Percentiles rank a stretch among this genome's conserved stretches.
These are phyloP conservation scores for Moesziomyces antarcticus DNA, from an alignment of 1,284 basidiomycete genomes.

Conservation along the genomic window DNA sequence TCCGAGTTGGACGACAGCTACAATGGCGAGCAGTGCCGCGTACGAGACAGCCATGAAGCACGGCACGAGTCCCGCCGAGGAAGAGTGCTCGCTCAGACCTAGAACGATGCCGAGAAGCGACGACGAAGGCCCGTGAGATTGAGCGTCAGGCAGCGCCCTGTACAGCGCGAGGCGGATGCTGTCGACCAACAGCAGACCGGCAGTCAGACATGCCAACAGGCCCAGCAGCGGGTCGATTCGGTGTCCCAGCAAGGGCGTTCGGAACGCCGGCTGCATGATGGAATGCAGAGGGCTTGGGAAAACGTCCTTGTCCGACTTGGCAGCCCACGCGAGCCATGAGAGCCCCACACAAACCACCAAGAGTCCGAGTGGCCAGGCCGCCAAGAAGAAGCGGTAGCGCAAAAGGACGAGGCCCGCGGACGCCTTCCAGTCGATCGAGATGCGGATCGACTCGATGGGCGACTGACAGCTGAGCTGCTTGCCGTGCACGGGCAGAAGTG, in stretches of 20 bases:
- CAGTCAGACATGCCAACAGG: constrained; percentile 15
- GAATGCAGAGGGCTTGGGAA: constrained; percentile 29
- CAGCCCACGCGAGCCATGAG: constrained; percentile 34
- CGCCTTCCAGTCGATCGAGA: constrained; percentile 53
- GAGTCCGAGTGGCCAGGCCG: constrained; percentile 54
- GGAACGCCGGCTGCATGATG: constrained; percentile 27
- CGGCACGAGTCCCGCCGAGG: constrained; percentile 22
- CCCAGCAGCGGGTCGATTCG: constrained; percentile 22
- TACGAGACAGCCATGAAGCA: constrained; percentile 36
- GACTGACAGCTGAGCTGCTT: constrained; percentile 18
- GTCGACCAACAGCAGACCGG: constrained; percentile 15
- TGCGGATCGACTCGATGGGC: constrained; percentile 37
- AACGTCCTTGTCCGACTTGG: constrained; percentile 1
- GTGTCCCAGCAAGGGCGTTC: constrained; percentile 12
- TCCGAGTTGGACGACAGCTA: constrained; percentile 17
- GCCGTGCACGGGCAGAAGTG: constrained; percentile 10
- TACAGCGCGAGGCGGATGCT: constrained; percentile 22
- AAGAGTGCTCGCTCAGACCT: constrained; percentile 21
- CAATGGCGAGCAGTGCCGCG: constrained; percentile 25
- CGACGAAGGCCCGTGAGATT: constrained; percentile 21
- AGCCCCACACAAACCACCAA: constrained; percentile 33
- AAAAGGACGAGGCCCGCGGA: constrained; percentile 55
- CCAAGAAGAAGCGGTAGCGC: constrained; percentile 57
- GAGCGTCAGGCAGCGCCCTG: constrained; percentile 4
- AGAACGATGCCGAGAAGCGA: constrained; percentile 42